Conservation (phyloP, 495 filamentous ascomycete species). For the Astrocystis sublimbata region DNA sequence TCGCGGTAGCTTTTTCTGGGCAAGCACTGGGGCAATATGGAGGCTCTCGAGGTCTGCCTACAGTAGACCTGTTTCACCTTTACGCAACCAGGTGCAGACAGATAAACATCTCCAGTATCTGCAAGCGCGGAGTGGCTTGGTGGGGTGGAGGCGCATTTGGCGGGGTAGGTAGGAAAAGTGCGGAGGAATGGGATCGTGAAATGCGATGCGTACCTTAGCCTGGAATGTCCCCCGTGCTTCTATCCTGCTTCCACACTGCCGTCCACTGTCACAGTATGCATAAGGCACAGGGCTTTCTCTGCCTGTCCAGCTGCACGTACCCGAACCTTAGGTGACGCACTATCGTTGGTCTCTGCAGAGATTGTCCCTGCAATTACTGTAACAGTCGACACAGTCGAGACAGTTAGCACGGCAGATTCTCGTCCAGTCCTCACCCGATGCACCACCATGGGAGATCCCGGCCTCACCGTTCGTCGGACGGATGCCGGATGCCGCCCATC, state of each 20-base stretch:
- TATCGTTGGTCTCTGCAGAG: background rate
- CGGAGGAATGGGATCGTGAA: too few relatives aligned
- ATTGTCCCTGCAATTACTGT: constrained; percentile 1
- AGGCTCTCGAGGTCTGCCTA: too few relatives aligned
- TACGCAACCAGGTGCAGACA: too few relatives aligned
- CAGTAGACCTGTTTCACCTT: too few relatives aligned
- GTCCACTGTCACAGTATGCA: too few relatives aligned
- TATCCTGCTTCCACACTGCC: too few relatives aligned
- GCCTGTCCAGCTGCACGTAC: background rate
- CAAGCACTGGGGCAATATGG: too few relatives aligned
- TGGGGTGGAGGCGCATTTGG: constrained; percentile 7
- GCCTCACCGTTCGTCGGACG: background rate
- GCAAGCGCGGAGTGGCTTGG: background rate
- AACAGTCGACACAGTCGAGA: background rate
- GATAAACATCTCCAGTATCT: too few relatives aligned
- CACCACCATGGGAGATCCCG: too few relatives aligned
- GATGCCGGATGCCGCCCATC: background rate
- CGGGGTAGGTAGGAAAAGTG: constrained; percentile 4
- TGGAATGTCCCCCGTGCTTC: background rate
- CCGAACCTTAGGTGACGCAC: background rate
- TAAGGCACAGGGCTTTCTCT: too few relatives aligned
- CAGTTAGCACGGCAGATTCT: background rate
- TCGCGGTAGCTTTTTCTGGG: too few relatives aligned
- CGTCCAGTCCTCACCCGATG: background rate
- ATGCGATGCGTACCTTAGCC: background rate